Percentiles rank a stretch among this genome's conserved stretches.
These are phyloP conservation scores for Hypoxylon perforatum DNA, from an alignment of 495 filamentous ascomycete species.

Conservation along the genomic window DNA sequence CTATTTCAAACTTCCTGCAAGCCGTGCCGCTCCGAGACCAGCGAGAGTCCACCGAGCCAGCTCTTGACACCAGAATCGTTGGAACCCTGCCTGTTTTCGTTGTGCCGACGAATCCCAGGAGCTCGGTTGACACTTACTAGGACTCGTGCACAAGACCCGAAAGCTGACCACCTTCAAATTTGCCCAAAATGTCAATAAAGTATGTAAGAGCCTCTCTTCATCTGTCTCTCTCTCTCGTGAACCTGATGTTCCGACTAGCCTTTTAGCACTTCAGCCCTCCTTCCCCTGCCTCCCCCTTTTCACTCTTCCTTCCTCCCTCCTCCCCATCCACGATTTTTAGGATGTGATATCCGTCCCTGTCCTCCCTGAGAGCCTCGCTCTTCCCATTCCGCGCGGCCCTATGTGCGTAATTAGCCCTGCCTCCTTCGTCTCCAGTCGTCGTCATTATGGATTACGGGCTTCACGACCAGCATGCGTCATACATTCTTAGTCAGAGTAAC, in stretches of 20 bases:
- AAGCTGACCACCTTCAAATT: constrained; percentile 57
- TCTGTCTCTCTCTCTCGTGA: constrained; percentile 32
- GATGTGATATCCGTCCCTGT: constrained; percentile 41
- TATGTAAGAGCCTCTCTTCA: constrained; percentile 56
- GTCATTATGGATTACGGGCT: constrained; percentile 58
- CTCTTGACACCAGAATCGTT: constrained; percentile 36
- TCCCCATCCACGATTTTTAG: constrained; percentile 39
- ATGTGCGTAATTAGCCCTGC: constrained; percentile 17
- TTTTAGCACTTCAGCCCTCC: constrained; percentile 18
- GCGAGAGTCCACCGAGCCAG: constrained; percentile 40
- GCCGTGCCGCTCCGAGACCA: constrained; percentile 48
- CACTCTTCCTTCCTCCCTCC: constrained; percentile 33
- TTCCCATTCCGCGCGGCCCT: constrained; percentile 33
- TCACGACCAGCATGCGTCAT: constrained; percentile 57
- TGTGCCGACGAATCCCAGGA: constrained; percentile 51
- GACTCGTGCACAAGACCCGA: constrained; percentile 47
- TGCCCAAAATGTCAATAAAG: constrained; percentile 73
- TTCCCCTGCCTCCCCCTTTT: constrained; percentile 32
- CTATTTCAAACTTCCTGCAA: constrained; percentile 42
- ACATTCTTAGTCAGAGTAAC: constrained; percentile 47
- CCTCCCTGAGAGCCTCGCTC: constrained; percentile 41
- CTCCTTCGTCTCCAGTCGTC: constrained; percentile 10
- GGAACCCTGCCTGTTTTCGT: constrained; percentile 44
- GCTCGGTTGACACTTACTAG: constrained; percentile 44
- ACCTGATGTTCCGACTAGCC: constrained; percentile 24